Conservation (phyloP, 768 basidiomycete species). For the Macrolepiota albuminosa region DNA sequence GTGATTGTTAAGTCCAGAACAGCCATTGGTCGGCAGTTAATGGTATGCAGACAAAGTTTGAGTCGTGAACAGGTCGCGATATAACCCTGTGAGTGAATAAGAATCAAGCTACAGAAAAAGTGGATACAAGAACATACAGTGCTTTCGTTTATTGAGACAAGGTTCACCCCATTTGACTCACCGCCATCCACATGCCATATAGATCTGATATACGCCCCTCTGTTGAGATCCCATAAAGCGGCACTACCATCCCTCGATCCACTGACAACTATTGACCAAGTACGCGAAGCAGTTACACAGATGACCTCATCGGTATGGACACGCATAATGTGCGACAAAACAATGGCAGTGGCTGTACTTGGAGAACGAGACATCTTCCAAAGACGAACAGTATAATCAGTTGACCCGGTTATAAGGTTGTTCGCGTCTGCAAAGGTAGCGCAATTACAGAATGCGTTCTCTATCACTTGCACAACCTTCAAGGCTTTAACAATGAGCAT, state of each 20-base stretch:
- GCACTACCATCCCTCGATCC: slow-evolving; percentile 85
- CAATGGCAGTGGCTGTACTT: slow-evolving; percentile 23
- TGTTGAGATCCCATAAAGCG: slow-evolving; percentile 87
- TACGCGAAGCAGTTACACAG: slow-evolving; percentile 66
- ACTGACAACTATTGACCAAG: slow-evolving; percentile 82
- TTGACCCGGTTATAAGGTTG: slow-evolving; percentile 75
- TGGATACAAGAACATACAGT: slow-evolving; percentile 52
- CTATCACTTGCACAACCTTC: slow-evolving; percentile 72
- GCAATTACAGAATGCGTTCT: slow-evolving; percentile 66
- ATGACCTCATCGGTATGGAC: slow-evolving; percentile 68
- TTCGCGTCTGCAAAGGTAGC: slow-evolving; percentile 73
- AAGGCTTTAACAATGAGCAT: neutral
- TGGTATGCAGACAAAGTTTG: slow-evolving; percentile 74
- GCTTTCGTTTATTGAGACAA: slow-evolving; percentile 80
- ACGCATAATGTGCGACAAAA: slow-evolving; percentile 71
- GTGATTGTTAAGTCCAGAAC: slow-evolving; percentile 54
- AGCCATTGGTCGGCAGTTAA: slow-evolving; percentile 80
- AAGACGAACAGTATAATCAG: slow-evolving; percentile 75
- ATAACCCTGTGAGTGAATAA: slow-evolving; percentile 56
- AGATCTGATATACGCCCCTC: slow-evolving; percentile 73
- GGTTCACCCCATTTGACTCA: slow-evolving; percentile 45
- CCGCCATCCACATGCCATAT: slow-evolving; percentile 61
- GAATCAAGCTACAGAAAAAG: neutral
- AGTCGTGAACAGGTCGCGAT: slow-evolving; percentile 77
- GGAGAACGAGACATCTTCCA: slow-evolving; percentile 57